Base-by-base conservation (phyloP, 1,284 basidiomycete genomes). In the Ganoderma boninense region DNA sequence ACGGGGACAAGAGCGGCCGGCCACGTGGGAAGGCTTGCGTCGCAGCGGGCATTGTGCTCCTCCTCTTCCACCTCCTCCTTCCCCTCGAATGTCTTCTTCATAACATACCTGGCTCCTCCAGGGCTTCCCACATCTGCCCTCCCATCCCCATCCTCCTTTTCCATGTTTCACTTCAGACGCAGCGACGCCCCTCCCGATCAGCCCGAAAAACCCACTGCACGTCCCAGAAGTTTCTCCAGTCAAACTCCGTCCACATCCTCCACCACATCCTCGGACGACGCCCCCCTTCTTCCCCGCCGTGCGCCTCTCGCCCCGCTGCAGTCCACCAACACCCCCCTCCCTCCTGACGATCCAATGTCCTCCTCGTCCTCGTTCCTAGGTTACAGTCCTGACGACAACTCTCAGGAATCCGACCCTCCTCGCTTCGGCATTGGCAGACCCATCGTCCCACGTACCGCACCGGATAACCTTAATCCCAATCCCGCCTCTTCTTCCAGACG, bases 291-390 rank as follows among this genome's bases (percentile, higher is more conserved):
- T 62, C 64, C 71, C 16, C 78, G 75, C 61, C 74, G 80, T 63
- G 71, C 78, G 35, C 79, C 79, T 38, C 75, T 80, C 32, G 77
- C 79, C 4, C 76, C 78, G 16, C 73, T 81, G 57, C 79, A 79
- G 71, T 68, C 74, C 23, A 68, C 78, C 29, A 72, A 72, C 75
- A 65, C 54, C 60, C 67, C 69, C 18, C 64, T 70, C 63, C 56
- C 67, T 59, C 60, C 70, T 69, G 78, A 78, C 78, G 74, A 79
- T 77, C 77, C 77, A 70, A 79, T 79, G 74, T 73, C 78, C 57
- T 70, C 73, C 66, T 70, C 74, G 67, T 74, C 77, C 56, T 66
- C 79, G 67, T 71, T 73, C 66, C 75, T 72, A 70, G 74, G 70
- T 70, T 77, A 78, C 75, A 66, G 73, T 64, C 71, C 69, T 65